Evolutionary conservation across 257 asterid genomes (phyloP).

Genomic region (Solanum sitiens): DNA sequence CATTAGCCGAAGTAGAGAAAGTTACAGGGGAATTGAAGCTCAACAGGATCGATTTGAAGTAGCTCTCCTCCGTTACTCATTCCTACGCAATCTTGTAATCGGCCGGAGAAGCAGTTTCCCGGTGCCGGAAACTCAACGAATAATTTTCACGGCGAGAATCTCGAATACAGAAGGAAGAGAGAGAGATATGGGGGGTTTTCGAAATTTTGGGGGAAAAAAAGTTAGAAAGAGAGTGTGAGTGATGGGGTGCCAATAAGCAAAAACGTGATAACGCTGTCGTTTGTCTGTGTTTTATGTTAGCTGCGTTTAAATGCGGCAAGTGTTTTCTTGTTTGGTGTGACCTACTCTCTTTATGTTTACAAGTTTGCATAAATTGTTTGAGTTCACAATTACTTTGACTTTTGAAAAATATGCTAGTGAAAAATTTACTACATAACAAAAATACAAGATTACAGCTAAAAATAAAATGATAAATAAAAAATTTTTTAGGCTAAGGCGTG

Average conservation of each 20-base stretch:
- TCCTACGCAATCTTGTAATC: constrained; percentile 24
- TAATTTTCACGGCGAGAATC: not conserved
- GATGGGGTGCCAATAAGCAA: not conserved
- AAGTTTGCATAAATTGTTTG: not conserved
- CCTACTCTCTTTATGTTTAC: not conserved
- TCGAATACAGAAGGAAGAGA: not conserved
- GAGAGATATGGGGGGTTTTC: not conserved
- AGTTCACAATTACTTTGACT: not conserved
- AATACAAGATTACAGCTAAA: too few species aligned
- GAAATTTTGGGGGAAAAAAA: not conserved
- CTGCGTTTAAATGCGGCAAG: not conserved
- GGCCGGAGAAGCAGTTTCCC: constrained; percentile 8
- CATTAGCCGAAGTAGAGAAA: not conserved
- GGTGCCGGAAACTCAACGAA: not conserved
- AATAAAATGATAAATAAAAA: too few species aligned
- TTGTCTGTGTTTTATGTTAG: not conserved
- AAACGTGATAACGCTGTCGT: not conserved
- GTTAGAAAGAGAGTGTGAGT: not conserved
- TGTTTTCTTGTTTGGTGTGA: not conserved
- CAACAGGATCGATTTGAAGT: constrained; percentile 41
- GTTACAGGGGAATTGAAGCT: constrained; percentile 9
- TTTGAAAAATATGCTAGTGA: too few species aligned
- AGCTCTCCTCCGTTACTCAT: constrained; percentile 41
- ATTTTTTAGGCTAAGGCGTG: too few species aligned
- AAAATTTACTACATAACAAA: too few species aligned